Conservation (phyloP, 1,284 basidiomycete genomes). For the Apiotrichum sp. region DNA sequence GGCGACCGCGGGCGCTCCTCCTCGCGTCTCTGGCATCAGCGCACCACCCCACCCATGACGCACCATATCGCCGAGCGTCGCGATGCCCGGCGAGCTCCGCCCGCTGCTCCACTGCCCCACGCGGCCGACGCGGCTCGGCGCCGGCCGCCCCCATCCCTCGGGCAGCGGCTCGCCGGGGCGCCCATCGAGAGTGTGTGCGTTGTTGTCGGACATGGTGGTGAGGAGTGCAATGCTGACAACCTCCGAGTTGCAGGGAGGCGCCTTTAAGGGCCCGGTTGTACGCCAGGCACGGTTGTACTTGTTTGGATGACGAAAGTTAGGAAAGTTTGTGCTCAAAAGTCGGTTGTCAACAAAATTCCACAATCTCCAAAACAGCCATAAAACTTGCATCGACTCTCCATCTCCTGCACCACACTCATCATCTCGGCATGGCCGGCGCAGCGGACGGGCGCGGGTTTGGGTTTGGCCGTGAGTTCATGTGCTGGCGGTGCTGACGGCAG, state of each 20-base stretch:
- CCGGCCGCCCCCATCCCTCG: constrained; percentile 35
- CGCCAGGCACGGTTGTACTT: no score
- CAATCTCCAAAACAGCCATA: not conserved
- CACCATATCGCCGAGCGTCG: constrained; percentile 22
- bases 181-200: constrained; percentile 29
- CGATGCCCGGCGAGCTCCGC: no score
- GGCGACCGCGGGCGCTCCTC: constrained; percentile 38
- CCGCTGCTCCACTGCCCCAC: not conserved
- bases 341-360: not conserved
- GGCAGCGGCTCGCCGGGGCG: constrained; percentile 30
- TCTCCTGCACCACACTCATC: no score
- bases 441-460: not conserved
- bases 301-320: no score
- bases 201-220: constrained; percentile 1
- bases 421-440: not conserved
- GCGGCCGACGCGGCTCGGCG: not conserved
- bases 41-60: not conserved
- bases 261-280: no score
- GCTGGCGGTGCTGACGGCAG: not conserved
- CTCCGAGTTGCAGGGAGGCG: not conserved
- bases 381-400: not conserved
- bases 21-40: constrained; percentile 4
- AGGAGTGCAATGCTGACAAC: not conserved
- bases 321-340: no score
- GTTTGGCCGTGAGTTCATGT: not conserved